Conservation (phyloP, 176 grass and related monocot species). For the Oryza rufipogon region DNA sequence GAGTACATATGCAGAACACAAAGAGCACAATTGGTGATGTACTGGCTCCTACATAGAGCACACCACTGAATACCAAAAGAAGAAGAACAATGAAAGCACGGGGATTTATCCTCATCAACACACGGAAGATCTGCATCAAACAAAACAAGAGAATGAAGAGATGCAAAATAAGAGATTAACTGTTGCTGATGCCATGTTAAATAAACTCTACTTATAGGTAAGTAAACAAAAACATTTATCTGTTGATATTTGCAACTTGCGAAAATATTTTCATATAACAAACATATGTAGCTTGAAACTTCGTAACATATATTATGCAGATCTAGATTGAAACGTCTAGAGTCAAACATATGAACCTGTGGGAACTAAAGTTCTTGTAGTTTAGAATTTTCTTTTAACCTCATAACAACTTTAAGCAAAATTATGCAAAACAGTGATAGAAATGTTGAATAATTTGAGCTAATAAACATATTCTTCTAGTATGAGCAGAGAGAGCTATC, state of each 20-base stretch:
- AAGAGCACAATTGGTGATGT: slow-evolving; percentile 96
- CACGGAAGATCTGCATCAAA: slow-evolving; percentile 74
- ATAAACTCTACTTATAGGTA: not conserved
- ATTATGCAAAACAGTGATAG: not conserved
- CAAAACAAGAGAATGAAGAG: slow-evolving; percentile 23
- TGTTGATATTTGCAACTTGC: not conserved
- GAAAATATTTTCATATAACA: not conserved
- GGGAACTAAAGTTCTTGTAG: slow-evolving; percentile 1
- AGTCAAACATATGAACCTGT: slow-evolving; percentile 12
- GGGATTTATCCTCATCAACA: slow-evolving; percentile 85
- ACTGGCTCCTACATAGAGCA: slow-evolving; percentile 87
- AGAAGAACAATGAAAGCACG: slow-evolving; percentile 74
- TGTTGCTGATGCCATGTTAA: slow-evolving; percentile 16
- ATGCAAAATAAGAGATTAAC: not conserved
- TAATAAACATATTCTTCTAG: slow-evolving; percentile 8
- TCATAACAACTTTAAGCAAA: not conserved
- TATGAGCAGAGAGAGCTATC: not conserved
- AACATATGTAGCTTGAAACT: slow-evolving; percentile 24
- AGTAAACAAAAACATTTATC: slow-evolving; percentile 21
- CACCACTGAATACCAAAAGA: slow-evolving; percentile 66
- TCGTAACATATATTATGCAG: not conserved
- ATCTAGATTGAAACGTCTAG: not conserved
- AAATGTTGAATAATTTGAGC: not conserved
- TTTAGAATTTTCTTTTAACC: slow-evolving; percentile 12
- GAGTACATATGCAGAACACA: slow-evolving; percentile 90